Conservation (phyloP, 1,284 basidiomycete species). For the Trametes hirsuta region DNA sequence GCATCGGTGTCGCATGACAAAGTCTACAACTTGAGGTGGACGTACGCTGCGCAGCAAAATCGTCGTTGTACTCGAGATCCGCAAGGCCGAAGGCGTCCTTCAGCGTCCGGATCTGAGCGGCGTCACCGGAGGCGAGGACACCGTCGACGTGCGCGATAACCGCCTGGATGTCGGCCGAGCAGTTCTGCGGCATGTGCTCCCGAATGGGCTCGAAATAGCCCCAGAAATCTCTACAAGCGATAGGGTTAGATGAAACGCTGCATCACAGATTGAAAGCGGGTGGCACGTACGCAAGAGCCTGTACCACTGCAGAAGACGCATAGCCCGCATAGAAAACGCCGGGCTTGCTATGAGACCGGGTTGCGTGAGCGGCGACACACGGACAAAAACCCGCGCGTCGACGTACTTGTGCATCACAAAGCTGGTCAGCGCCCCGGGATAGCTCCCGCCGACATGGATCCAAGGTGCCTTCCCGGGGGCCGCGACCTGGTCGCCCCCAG, state of each 20-base stretch:
- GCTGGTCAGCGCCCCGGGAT: conserved; percentile 67
- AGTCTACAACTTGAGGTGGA: background rate
- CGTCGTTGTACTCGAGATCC: conserved; percentile 58
- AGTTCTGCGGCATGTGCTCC: conserved; percentile 68
- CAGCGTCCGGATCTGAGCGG: conserved; percentile 47
- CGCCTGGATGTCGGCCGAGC: conserved; percentile 68
- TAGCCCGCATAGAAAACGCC: conserved; percentile 69
- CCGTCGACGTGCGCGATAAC: conserved; percentile 62
- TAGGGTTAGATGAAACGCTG: background rate
- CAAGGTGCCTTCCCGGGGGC: conserved; percentile 63
- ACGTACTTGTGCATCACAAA: conserved; percentile 45
- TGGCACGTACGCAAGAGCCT: conserved; percentile 58
- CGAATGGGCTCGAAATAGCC: conserved; percentile 70
- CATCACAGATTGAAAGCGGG: background rate
- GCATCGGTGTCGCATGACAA: background rate
- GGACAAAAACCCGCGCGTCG: too few relatives aligned
- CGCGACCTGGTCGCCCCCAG: conserved; percentile 54
- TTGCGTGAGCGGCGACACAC: too few relatives aligned
- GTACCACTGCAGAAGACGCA: conserved; percentile 70
- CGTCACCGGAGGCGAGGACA: conserved; percentile 49
- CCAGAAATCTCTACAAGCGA: conserved; percentile 56
- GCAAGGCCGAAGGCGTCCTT: conserved; percentile 62
- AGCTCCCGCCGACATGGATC: conserved; percentile 74
- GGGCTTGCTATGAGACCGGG: conserved; percentile 46
- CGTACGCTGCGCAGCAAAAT: conserved; percentile 59